Evolutionary conservation across 2,329 filamentous ascomycete genomes (phyloP).

Genomic region (Zopfia rhizophila): DNA sequence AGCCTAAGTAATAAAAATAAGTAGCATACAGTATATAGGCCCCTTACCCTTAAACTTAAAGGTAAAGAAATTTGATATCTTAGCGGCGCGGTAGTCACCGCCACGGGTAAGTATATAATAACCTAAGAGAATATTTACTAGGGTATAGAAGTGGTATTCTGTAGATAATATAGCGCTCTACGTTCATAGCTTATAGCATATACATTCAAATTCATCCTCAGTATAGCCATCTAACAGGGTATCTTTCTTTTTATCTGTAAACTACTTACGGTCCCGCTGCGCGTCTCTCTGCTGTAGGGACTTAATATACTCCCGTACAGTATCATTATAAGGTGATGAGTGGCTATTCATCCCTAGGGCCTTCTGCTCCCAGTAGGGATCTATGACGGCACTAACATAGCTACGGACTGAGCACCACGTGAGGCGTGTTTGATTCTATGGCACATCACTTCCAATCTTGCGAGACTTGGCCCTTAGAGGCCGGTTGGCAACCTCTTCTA

Average conservation of each 20-base stretch:
- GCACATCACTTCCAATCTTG: constrained; percentile 10
- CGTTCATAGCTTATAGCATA: constrained; percentile 12
- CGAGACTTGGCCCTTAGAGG: constrained; percentile 10
- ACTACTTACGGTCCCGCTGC: constrained; percentile 10
- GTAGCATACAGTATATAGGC: too few relatives aligned
- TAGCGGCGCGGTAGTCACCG: too few relatives aligned
- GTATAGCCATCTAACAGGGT: constrained; percentile 16
- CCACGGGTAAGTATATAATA: too few relatives aligned
- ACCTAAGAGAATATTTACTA: too few relatives aligned
- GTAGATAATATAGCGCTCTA: too few relatives aligned
- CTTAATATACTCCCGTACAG: constrained; percentile 10
- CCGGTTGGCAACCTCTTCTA: constrained; percentile 7
- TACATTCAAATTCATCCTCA: constrained; percentile 12
- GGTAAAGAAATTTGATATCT: too few relatives aligned
- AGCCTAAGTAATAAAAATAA: too few relatives aligned
- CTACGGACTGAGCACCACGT: constrained; percentile 8
- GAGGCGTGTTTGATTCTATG: constrained; percentile 5
- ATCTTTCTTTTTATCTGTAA: constrained; percentile 11
- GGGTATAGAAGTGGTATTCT: too few relatives aligned
- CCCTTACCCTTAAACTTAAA: too few relatives aligned
- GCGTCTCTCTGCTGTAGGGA: constrained; percentile 15
- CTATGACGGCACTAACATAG: constrained; percentile 9
- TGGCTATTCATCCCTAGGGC: constrained; percentile 10
- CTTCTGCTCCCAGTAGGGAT: constrained; percentile 10
- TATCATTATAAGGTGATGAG: constrained; percentile 7